Evolutionary conservation across 129 eudicot genomes (phyloP), one percentile per base, ranked within the genome.

Genomic region (Saussurea involucrata): DNA sequence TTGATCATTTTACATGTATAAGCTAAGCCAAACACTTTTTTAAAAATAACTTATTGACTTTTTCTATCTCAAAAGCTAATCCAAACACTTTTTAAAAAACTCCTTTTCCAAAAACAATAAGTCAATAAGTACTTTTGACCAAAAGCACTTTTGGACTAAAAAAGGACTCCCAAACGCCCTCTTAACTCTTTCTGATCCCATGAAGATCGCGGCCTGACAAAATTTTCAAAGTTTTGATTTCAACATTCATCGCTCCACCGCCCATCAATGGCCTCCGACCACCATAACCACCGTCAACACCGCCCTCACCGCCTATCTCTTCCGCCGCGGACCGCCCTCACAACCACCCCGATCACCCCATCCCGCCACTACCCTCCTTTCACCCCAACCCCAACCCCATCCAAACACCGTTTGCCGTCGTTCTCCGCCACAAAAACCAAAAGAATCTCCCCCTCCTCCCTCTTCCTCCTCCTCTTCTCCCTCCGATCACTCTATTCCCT

Each of bases 401-500:
- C 98, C 86, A 91, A 91, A 83, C 85, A 78, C 92, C 93, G 97
- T 32, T 82, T 57, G 57, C 32, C 86, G 42, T 18, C 81, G n/a
- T 36, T 67, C 25, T 29, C 75, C 71, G 34, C 80, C 84, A 4
- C 76, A 76, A 85, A 74, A 63, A n/a, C 80, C 72, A 84, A 77
- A 77, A 77, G 75, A 17, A 57, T 79, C 42, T 85, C 93, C 13
- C 72, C 86, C 12, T 85, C 95, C 31, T 85, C 85, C 69, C 88
- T 88, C 40, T 81, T 93, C 80, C 84, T 90, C 77, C 88, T 93
- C 73, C 89, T 93, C 20, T 87, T 93, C 84, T 93, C 98, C 55
- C 95, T 93, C 78, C 95, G 98, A 2, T 93, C 98, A 5, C 97
- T 93, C 74, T 93, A 93, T 88, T 93, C 98, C n/a, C 95, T 90